Evolutionary conservation across 305 asterid genomes (phyloP).

Genomic region (Euphrasia arctica): DNA sequence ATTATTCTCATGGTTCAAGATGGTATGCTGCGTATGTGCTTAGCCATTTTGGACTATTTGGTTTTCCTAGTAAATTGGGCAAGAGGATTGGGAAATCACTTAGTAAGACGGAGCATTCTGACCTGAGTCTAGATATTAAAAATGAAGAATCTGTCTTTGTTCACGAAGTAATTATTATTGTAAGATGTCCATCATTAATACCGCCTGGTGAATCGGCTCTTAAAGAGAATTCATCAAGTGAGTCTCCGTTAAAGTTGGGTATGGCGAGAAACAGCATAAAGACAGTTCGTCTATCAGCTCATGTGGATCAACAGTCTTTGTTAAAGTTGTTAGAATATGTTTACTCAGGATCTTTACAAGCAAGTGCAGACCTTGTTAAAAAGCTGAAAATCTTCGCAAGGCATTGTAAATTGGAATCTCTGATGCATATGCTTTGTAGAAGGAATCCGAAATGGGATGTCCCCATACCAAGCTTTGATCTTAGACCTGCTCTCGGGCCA

Average conservation of each 20-base stretch:
- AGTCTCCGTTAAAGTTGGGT: slow-evolving; percentile 32
- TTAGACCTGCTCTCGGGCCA: slow-evolving; percentile 65
- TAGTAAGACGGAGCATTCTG: slow-evolving; percentile 51
- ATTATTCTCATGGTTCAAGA: slow-evolving; percentile 62
- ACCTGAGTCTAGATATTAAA: slow-evolving; percentile 52
- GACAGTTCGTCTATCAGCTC: slow-evolving; percentile 71
- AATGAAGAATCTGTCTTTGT: slow-evolving; percentile 50
- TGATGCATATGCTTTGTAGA: slow-evolving; percentile 59
- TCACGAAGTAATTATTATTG: slow-evolving; percentile 68
- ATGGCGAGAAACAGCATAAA: slow-evolving; percentile 31
- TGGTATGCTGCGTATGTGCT: slow-evolving; percentile 82
- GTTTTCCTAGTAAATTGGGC: slow-evolving; percentile 79
- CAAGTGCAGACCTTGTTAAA: slow-evolving; percentile 50
- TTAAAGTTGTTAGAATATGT: slow-evolving; percentile 69
- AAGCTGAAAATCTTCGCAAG: slow-evolving; percentile 66
- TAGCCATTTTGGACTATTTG: slow-evolving; percentile 63
- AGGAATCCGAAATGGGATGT: slow-evolving; percentile 72
- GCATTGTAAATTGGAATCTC: slow-evolving; percentile 70
- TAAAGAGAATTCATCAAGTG: slow-evolving; percentile 38
- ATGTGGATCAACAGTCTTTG: slow-evolving; percentile 56
- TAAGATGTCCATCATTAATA: slow-evolving; percentile 68
- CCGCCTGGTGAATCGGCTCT: slow-evolving; percentile 44
- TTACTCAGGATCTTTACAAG: slow-evolving; percentile 65
- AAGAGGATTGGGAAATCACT: slow-evolving; percentile 57
- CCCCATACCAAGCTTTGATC: slow-evolving; percentile 66